These are phyloP conservation scores for Neurospora discreta DNA, from an alignment of 495 filamentous ascomycete species.

Conservation along the genomic window DNA sequence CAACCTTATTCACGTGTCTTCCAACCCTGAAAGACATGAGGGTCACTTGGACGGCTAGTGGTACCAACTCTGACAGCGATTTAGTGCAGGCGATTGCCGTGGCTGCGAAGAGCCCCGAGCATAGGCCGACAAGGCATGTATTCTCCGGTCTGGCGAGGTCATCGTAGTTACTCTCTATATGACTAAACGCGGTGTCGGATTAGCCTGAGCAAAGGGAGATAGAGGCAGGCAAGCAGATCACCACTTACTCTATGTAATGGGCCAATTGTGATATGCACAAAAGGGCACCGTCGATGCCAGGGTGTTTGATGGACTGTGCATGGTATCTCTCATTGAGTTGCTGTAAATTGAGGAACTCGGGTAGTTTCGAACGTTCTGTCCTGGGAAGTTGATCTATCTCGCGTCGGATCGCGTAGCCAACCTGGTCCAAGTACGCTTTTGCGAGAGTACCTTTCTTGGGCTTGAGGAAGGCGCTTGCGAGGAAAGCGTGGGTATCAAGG, in stretches of 20 bases:
- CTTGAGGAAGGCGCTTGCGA: constrained; percentile 48
- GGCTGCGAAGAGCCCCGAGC: constrained; percentile 63
- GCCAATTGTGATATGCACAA: constrained; percentile 61
- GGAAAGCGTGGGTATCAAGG: constrained; percentile 54
- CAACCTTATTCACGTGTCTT: constrained; percentile 42
- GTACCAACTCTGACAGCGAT: constrained; percentile 56
- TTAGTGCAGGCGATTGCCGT: constrained; percentile 57
- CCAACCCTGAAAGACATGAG: constrained; percentile 65
- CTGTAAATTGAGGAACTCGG: constrained; percentile 55
- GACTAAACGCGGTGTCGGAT: constrained; percentile 24
- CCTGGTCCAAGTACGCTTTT: constrained; percentile 53
- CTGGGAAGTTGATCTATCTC: constrained; percentile 51
- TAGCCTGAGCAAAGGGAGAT: neutral
- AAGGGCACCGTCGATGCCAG: constrained; percentile 55
- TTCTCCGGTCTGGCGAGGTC: constrained; percentile 30
- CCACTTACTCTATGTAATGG: constrained; percentile 64
- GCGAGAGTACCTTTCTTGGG: constrained; percentile 54
- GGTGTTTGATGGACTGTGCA: constrained; percentile 43
- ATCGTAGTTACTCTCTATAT: constrained; percentile 34
- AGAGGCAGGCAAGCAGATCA: neutral
- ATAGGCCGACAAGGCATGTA: constrained; percentile 50
- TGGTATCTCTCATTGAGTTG: constrained; percentile 62
- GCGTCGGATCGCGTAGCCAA: constrained; percentile 48
- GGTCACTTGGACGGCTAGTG: constrained; percentile 57
- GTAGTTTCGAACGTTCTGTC: constrained; percentile 49